Evolutionary conservation across 2,329 filamentous ascomycete genomes (phyloP).

Genomic region (Cadophora sp.): DNA sequence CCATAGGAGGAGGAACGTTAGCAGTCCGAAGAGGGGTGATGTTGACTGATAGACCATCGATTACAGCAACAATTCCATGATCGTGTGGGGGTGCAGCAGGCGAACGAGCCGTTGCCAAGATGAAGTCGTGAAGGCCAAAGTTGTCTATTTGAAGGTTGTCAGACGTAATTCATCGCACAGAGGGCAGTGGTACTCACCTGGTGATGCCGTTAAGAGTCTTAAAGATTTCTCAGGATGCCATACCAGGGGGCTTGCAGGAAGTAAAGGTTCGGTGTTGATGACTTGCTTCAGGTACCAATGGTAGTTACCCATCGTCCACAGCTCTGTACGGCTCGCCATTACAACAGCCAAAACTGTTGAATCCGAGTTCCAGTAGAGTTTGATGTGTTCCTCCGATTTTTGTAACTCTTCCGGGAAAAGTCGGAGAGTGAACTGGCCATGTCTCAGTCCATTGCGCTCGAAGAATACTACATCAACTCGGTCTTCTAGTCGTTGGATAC

Average conservation of each 20-base stretch:
- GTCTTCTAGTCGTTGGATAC: conserved; percentile 74
- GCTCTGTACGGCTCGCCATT: conserved; percentile 76
- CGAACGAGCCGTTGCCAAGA: conserved; percentile 72
- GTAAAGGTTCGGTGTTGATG: conserved; percentile 55
- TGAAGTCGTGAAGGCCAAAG: conserved; percentile 66
- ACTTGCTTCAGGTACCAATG: conserved; percentile 98
- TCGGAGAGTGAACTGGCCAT: conserved; percentile 89
- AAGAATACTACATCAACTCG: conserved; percentile 91
- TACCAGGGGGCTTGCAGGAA: conserved; percentile 46
- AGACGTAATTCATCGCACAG: not conserved
- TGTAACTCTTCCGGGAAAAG: conserved; percentile 64
- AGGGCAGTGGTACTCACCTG: conserved; percentile 49
- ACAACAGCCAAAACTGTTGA: conserved; percentile 89
- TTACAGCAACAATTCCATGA: conserved; percentile 78
- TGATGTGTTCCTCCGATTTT: conserved; percentile 63
- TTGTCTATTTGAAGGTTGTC: conserved; percentile 51
- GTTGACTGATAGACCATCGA: conserved; percentile 82
- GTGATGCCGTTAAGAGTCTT: conserved; percentile 63
- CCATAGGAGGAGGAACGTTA: conserved; percentile 93
- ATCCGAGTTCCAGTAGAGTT: conserved; percentile 87
- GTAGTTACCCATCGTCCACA: conserved; percentile 98
- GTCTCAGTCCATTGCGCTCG: conserved; percentile 95
- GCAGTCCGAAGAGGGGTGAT: conserved; percentile 84
- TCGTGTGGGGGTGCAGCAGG: conserved; percentile 76
- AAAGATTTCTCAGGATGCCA: conserved; percentile 92